These are phyloP conservation scores for Eucalyptus urophylla DNA, from an alignment of 345 rosid species.

Conservation along the genomic window DNA sequence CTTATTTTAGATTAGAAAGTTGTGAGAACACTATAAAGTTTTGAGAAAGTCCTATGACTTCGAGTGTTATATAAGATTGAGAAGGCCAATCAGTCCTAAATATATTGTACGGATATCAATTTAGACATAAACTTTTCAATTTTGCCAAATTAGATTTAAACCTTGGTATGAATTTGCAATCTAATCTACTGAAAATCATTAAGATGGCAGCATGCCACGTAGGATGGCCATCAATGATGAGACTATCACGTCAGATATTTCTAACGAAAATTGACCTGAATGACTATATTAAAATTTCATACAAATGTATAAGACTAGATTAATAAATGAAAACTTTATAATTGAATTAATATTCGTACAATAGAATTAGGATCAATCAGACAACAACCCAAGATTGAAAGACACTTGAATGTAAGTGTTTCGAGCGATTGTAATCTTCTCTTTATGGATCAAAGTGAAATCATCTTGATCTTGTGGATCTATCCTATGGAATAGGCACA, in stretches of 20 bases:
- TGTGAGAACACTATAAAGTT: too few species aligned
- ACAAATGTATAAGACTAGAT: neutral
- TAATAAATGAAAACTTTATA: too few species aligned
- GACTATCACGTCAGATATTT: neutral
- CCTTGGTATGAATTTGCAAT: too few species aligned
- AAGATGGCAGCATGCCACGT: fast-evolving
- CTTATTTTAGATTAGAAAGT: too few species aligned
- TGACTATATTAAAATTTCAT: neutral
- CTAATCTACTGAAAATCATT: too few species aligned
- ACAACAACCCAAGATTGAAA: neutral
- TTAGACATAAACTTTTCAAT: too few species aligned
- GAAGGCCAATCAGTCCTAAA: too few species aligned
- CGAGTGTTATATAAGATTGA: too few species aligned
- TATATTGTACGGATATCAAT: too few species aligned
- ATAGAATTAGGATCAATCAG: neutral
- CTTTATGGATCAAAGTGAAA: neutral
- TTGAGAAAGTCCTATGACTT: too few species aligned
- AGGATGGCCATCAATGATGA: neutral
- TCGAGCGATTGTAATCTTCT: neutral
- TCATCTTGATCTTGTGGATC: neutral
- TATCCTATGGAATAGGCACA: too few species aligned
- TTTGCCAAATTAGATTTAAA: fast-evolving
- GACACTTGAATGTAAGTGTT: neutral
- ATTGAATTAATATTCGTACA: too few species aligned
- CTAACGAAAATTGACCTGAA: fast-evolving